phyloP scores from a whole-genome alignment of 139 green algal species.

The Astrephomene gubernaculifera region DNA sequence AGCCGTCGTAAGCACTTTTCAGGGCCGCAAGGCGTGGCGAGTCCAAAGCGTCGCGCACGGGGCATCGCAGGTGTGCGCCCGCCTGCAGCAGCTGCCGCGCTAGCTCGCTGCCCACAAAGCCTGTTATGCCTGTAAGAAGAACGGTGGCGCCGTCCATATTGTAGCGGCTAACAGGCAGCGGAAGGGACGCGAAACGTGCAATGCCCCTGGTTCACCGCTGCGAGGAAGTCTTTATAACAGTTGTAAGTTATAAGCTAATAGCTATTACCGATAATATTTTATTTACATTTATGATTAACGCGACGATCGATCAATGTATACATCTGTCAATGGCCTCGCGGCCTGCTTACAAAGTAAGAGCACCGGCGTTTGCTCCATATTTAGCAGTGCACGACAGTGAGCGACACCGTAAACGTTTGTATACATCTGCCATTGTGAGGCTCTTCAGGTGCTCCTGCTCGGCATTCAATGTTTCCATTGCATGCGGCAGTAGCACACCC shows the following conservation, averaged over 20 bases:
- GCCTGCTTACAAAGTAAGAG: neutral
- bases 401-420: too few relatives aligned
- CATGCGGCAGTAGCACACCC: too few relatives aligned
- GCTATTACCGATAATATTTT: neutral
- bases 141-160: constrained; percentile 13
- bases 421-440: too few relatives aligned
- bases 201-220: too few relatives aligned
- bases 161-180: too few relatives aligned
- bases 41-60: neutral
- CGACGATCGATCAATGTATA: too few relatives aligned
- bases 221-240: neutral
- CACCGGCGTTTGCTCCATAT: neutral
- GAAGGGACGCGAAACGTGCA: too few relatives aligned
- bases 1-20: neutral
- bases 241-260: neutral
- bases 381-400: too few relatives aligned
- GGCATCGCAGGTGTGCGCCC: constrained; percentile 4
- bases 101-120: constrained; percentile 60
- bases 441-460: too few relatives aligned
- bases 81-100: constrained; percentile 50
- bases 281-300: neutral
- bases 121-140: constrained; percentile 50
- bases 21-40: neutral
- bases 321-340: constrained; percentile 9
- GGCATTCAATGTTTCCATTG: too few relatives aligned